phyloP scores from a whole-genome alignment of 163 green algal species.

The Trebouxia gelatinosa region DNA sequence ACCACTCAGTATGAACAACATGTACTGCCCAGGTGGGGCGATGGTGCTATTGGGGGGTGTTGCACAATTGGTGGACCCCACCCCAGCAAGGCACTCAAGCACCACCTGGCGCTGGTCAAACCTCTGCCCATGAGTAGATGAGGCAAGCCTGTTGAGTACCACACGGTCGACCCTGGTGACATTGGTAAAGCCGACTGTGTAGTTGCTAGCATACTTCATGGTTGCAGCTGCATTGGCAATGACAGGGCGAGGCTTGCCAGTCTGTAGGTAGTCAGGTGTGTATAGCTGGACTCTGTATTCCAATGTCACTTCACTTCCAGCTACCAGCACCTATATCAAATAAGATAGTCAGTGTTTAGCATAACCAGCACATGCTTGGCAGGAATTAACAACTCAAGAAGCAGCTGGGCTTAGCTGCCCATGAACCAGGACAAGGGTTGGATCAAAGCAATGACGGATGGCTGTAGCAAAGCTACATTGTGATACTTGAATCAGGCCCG shows the following conservation, averaged over 20 bases:
- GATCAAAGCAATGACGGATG: too few relatives aligned
- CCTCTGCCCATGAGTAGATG: conserved; percentile 3
- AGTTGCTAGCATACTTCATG: not conserved
- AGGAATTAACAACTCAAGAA: too few relatives aligned
- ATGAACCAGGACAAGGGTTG: too few relatives aligned
- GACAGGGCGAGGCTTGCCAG: not conserved
- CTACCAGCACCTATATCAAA: too few relatives aligned
- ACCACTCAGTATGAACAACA: conserved; percentile 1
- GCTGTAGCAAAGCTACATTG: too few relatives aligned
- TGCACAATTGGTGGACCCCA: not conserved
- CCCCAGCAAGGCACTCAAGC: not conserved
- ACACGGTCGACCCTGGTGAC: conserved; percentile 7
- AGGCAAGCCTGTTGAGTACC: not conserved
- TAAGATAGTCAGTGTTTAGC: too few relatives aligned
- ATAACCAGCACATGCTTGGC: too few relatives aligned
- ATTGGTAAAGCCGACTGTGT: conserved; percentile 4
- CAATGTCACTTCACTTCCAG: too few relatives aligned
- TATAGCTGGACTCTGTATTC: too few relatives aligned
- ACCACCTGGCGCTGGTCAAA: conserved; percentile 24
- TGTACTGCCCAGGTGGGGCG: conserved; percentile 1
- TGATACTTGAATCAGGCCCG: too few relatives aligned
- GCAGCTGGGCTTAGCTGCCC: too few relatives aligned
- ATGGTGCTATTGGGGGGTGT: conserved; percentile 8
- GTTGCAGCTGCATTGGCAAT: not conserved
- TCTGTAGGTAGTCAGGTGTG: conserved; percentile 17